phyloP scores from a whole-genome alignment of 371 early-diverging fungal genomes.

The Mortierella sp. region DNA sequence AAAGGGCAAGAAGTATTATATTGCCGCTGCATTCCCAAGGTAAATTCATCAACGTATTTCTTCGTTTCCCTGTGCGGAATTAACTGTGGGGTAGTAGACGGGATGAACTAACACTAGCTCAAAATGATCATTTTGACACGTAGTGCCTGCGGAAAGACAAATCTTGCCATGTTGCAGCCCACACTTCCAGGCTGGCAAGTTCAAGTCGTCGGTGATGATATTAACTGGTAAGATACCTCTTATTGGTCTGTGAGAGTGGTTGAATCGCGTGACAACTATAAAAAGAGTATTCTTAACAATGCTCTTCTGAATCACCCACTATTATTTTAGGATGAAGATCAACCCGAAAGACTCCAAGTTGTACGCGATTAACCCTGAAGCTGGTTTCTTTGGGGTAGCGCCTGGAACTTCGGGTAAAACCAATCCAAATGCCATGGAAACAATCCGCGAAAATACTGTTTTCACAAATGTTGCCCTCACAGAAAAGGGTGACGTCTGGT shows the following conservation, averaged over 20 bases:
- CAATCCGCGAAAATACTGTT: constrained; percentile 52
- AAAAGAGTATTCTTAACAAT: background rate
- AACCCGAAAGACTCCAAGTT: constrained; percentile 53
- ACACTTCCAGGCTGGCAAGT: constrained; percentile 61
- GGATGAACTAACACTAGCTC: background rate
- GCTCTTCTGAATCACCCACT: background rate
- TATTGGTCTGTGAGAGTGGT: background rate
- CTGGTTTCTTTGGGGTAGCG: constrained; percentile 62
- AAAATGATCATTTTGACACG: background rate
- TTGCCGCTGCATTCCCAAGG: constrained; percentile 59
- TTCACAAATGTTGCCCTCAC: constrained; percentile 60
- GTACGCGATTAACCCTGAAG: constrained; percentile 61
- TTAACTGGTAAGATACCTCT: constrained; percentile 45
- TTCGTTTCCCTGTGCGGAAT: background rate
- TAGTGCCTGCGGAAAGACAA: constrained; percentile 60
- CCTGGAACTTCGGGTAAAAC: constrained; percentile 58
- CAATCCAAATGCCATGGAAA: constrained; percentile 56
- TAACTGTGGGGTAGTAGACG: too few species aligned
- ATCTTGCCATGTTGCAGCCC: constrained; percentile 57
- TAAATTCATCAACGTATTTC: background rate
- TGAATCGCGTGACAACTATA: background rate
- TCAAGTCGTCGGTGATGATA: constrained; percentile 56
- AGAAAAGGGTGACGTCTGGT: constrained; percentile 59
- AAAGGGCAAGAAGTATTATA: constrained; percentile 56
- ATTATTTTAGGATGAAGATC: constrained; percentile 48